Conservation (phyloP, 352 stramenopile species). For the Phytophthora megakarya region DNA sequence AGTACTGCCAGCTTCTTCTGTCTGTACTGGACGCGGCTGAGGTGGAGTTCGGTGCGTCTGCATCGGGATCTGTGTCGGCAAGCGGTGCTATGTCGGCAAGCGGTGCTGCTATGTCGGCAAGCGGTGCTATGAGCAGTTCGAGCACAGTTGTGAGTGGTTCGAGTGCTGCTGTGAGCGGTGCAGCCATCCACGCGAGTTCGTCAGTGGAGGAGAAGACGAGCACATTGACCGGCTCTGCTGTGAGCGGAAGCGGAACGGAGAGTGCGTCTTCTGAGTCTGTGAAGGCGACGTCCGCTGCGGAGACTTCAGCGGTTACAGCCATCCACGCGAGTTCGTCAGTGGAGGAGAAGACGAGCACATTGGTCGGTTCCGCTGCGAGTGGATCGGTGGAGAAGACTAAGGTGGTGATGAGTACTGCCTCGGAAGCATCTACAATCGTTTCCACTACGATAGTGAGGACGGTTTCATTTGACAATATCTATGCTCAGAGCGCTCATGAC, state of each 20-base stretch:
- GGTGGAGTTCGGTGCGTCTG: constrained; percentile 19
- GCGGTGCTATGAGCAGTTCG: constrained; percentile 3
- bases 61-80: constrained; percentile 15
- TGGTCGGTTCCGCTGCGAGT: neutral
- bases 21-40: constrained; percentile 30
- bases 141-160: no score
- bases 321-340: constrained; percentile 8
- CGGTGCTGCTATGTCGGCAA: constrained; percentile 14
- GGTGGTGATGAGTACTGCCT: no score
- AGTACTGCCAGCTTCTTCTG: constrained; percentile 31
- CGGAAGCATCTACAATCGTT: no score
- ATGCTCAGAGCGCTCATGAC: constrained; percentile 6
- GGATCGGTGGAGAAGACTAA: constrained; percentile 13
- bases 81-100: constrained; percentile 14
- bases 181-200: constrained; percentile 1
- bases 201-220: constrained; percentile 25
- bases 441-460: constrained; percentile 2
- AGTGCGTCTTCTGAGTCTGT: neutral
- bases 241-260: neutral
- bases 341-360: constrained; percentile 23
- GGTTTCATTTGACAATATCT: constrained; percentile 10
- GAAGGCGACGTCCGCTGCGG: constrained; percentile 7
- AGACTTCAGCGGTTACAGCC: constrained; percentile 6
- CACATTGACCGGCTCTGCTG: constrained; percentile 1
- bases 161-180: constrained; percentile 13